phyloP scores from a whole-genome alignment of 106 monocot species.

The Dioscorea zingiberensis region DNA sequence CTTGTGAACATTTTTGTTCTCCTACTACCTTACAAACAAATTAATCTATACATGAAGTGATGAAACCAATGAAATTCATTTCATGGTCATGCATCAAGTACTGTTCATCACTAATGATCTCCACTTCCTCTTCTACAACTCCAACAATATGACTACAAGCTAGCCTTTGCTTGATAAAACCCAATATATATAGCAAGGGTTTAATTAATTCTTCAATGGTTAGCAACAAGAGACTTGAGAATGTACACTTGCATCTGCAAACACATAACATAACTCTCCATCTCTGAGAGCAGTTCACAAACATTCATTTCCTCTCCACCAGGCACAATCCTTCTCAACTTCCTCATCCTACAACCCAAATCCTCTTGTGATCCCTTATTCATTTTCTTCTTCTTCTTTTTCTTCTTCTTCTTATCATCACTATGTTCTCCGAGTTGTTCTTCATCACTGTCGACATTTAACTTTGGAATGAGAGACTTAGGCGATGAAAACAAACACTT shows the following conservation, averaged over 20 bases:
- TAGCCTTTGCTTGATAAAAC: too few relatives aligned
- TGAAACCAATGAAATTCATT: too few relatives aligned
- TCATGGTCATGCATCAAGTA: too few relatives aligned
- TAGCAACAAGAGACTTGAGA: conserved; percentile 30
- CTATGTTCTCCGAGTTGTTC: not conserved
- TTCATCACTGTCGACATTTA: not conserved
- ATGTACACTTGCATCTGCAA: conserved; percentile 49
- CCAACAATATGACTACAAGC: too few relatives aligned
- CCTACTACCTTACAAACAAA: too few relatives aligned
- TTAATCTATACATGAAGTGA: too few relatives aligned
- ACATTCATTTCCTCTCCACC: conserved; percentile 45
- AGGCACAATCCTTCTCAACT: conserved; percentile 37
- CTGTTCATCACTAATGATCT: too few relatives aligned
- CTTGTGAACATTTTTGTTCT: too few relatives aligned
- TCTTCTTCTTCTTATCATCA: not conserved
- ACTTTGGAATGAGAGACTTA: conserved; percentile 18
- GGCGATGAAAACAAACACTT: not conserved
- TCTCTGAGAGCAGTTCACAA: conserved; percentile 38
- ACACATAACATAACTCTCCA: conserved; percentile 42
- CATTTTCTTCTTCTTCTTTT: not conserved
- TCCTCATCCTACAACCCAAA: conserved; percentile 9
- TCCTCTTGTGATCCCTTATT: conserved; percentile 14
- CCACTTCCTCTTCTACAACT: too few relatives aligned
- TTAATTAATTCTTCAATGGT: not conserved
- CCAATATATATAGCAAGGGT: too few relatives aligned